Evolutionary conservation across 305 asterid genomes (phyloP).

Genomic region (Rubia peregrina): DNA sequence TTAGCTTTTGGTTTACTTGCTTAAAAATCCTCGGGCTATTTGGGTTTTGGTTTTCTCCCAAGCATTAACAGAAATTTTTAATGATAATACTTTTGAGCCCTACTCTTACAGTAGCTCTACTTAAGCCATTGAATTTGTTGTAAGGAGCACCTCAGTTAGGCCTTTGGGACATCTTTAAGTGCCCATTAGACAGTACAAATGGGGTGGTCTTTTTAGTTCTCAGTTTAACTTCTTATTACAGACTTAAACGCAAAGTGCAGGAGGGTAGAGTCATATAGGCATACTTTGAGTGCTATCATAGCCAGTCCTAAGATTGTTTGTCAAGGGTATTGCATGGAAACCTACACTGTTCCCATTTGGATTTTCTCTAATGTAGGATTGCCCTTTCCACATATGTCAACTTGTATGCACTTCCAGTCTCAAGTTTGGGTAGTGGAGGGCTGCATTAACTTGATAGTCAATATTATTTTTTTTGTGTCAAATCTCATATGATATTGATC

Average conservation of each 20-base stretch:
- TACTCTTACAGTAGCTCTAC: neutral
- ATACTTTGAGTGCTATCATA: neutral
- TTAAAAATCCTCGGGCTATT: neutral
- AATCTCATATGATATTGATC: neutral
- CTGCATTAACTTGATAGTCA: neutral
- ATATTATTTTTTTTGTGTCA: neutral
- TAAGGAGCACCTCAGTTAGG: neutral
- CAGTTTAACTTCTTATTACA: neutral
- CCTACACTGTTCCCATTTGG: neutral
- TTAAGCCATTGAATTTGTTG: neutral
- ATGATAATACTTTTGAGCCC: neutral
- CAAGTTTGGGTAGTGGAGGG: neutral
- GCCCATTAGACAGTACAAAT: neutral
- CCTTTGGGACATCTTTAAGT: neutral
- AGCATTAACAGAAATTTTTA: neutral
- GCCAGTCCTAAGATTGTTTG: neutral
- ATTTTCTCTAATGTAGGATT: neutral
- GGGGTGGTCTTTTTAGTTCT: neutral
- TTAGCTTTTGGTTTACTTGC: neutral
- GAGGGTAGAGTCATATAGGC: neutral
- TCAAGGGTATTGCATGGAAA: neutral
- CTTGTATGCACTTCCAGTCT: neutral
- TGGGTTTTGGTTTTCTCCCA: neutral
- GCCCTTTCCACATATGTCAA: neutral
- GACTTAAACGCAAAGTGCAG: neutral